Evolutionary conservation across 371 early-diverging fungal genomes (phyloP), one percentile per base, ranked within the genome.

Genomic region (Coelomomyces lativittatus): DNA sequence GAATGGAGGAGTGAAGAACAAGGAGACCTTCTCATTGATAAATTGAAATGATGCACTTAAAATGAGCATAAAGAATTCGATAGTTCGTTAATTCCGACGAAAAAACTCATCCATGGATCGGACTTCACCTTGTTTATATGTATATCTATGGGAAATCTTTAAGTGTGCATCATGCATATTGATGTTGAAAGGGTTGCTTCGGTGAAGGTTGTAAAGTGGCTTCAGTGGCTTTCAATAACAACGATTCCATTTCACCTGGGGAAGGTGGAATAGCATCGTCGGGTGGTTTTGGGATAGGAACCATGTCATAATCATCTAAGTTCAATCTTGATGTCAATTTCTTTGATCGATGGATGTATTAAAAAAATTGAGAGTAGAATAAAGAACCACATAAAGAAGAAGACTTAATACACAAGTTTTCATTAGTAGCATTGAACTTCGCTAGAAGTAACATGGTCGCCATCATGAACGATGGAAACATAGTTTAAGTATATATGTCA

Each of bases 281-380:
- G 6, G 43, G 43, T 31, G 32, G 29, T 11, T 41, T 41, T 1
- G n/a, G 29, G 32, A 41, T 15, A 9, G 43, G 43, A 21, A 41
- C 43, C 43, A 41, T 41, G 43, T 41, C 43, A 28, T 31, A 41
- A 23, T 41, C 43, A 31, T 41, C 43, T 14, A 41, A 31, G 0
- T 17, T 6, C 1, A 31, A 19, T 1, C 39, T 28, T n/a, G 39
- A 14, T 6, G 26, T 26, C 39, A 39, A 28, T 15, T 28, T 12
- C 39, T 39, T 15, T 4, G 1, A 35, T 3, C 35, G 35, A 17
- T 19, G 1, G 2, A 3, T 1, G 1, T 35, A 19, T 35, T 35
- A 17, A n/a, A n/a, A 2, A 19, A 35, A 3, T 35, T 35, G 17
- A 35, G 17, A 19, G 3, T 19, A n/a, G n/a, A n/a, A n/a, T n/a